phyloP scores from a whole-genome alignment of 768 basidiomycete genomes.

The Leccinum fibrillosum region DNA sequence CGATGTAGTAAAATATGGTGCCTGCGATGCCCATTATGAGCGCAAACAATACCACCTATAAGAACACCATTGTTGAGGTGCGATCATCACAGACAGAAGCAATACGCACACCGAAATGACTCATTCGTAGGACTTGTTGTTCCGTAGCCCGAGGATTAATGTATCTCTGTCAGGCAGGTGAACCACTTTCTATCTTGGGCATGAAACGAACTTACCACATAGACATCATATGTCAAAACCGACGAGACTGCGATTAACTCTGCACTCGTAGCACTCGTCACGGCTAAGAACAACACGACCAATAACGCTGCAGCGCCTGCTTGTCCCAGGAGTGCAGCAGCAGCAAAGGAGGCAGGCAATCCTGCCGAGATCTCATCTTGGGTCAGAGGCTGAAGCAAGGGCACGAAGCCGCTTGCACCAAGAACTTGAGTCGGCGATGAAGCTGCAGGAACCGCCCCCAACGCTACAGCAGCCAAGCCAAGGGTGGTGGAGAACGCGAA shows the following conservation, averaged over 20 bases:
- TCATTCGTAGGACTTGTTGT: conserved; percentile 62
- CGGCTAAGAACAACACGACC: conserved; percentile 81
- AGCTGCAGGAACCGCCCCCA: conserved; percentile 43
- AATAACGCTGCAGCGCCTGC: conserved; percentile 77
- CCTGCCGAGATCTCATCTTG: conserved; percentile 81
- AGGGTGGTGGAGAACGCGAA: conserved; percentile 85
- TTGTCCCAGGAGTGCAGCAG: conserved; percentile 76
- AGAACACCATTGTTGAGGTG: neutral
- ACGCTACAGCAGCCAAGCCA: conserved; percentile 83
- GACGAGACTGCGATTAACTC: conserved; percentile 91
- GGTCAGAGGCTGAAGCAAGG: conserved; percentile 41
- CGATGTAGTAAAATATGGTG: conserved; percentile 84
- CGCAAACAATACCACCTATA: conserved; percentile 64
- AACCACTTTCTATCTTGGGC: neutral
- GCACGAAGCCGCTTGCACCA: conserved; percentile 49
- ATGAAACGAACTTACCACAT: conserved; percentile 48
- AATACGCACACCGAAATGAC: conserved; percentile 56
- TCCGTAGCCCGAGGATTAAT: conserved; percentile 82
- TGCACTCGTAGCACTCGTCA: conserved; percentile 81
- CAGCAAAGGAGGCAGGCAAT: conserved; percentile 80
- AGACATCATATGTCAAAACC: conserved; percentile 81
- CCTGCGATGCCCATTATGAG: conserved; percentile 82
- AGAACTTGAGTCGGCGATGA: conserved; percentile 33
- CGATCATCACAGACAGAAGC: neutral
- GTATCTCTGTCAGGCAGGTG: conserved; percentile 47